These are phyloP conservation scores for Marchantia paleacea DNA, from an alignment of 225 moss, liverwort and hornwort genomes.

Conservation along the genomic window DNA sequence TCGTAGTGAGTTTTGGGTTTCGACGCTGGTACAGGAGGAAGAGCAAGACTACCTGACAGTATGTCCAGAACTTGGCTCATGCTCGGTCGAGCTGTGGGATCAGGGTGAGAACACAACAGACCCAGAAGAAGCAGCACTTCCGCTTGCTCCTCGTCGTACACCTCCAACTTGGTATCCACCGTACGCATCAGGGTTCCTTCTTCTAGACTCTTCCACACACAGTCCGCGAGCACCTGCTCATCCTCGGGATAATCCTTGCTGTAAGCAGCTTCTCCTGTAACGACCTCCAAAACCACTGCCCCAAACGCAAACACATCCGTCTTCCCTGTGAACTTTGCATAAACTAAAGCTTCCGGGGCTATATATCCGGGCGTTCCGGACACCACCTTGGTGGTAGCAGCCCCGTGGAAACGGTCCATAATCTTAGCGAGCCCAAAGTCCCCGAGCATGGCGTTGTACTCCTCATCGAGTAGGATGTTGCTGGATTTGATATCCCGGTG, in stretches of 20 bases:
- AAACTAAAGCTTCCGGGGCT: conserved; percentile 18
- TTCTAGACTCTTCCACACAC: conserved; percentile 18
- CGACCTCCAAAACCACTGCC: conserved; percentile 29
- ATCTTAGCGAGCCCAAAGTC: conserved; percentile 30
- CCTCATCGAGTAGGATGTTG: conserved; percentile 38
- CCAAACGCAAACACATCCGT: too few relatives aligned
- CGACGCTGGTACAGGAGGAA: conserved; percentile 12
- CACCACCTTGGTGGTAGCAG: conserved; percentile 19
- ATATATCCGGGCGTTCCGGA: conserved; percentile 28
- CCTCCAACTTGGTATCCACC: conserved; percentile 1
- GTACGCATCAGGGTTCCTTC: conserved; percentile 7
- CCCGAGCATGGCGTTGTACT: conserved; percentile 22
- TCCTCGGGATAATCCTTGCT: background rate
- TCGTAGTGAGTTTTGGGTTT: too few relatives aligned
- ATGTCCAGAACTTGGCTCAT: conserved; percentile 25
- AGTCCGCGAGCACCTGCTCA: background rate
- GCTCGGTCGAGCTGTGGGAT: conserved; percentile 9
- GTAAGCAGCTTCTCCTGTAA: conserved; percentile 3
- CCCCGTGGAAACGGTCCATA: conserved; percentile 15
- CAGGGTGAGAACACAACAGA: conserved; percentile 22
- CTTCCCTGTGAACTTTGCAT: conserved; percentile 17
- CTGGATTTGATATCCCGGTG: conserved; percentile 52
- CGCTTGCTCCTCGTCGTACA: background rate
- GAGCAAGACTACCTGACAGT: conserved; percentile 11
- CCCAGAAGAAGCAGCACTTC: conserved; percentile 19